Evolutionary conservation across 768 basidiomycete genomes (phyloP).

Genomic region (Favolaschia claudopus): DNA sequence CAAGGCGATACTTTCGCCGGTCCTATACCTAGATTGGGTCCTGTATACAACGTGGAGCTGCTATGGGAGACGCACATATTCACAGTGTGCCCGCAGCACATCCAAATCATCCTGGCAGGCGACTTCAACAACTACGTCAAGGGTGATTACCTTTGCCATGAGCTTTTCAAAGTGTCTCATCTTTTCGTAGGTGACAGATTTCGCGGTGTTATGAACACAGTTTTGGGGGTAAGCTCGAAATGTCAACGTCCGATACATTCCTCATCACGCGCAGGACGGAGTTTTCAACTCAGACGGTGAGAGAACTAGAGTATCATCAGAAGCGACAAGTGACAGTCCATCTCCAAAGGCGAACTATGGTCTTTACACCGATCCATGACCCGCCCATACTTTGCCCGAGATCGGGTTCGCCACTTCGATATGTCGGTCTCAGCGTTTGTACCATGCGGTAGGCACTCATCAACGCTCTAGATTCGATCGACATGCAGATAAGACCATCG

Average conservation of each 20-base stretch:
- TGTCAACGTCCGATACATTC: neutral
- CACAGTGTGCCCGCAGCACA: constrained; percentile 26
- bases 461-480: too few species aligned
- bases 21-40: too few species aligned
- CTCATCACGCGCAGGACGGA: constrained; percentile 19
- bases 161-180: neutral
- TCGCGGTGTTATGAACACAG: neutral
- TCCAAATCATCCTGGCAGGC: constrained; percentile 37
- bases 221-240: neutral
- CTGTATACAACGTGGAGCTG: constrained; percentile 13
- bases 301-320: neutral
- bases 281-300: constrained; percentile 36
- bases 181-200: neutral
- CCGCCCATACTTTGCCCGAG: constrained; percentile 29
- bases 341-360: constrained; percentile 27
- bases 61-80: constrained; percentile 21
- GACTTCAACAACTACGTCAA: constrained; percentile 38
- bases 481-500: constrained; percentile 22
- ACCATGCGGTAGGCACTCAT: too few species aligned
- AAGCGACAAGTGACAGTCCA: neutral
- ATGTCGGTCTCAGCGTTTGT: too few species aligned
- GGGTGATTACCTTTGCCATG: constrained; percentile 12
- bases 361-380: constrained; percentile 33
- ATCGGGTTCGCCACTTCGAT: constrained; percentile 32
- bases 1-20: too few species aligned